phyloP scores from a whole-genome alignment of 495 filamentous ascomycete species.

The Astrocystis sublimbata region DNA sequence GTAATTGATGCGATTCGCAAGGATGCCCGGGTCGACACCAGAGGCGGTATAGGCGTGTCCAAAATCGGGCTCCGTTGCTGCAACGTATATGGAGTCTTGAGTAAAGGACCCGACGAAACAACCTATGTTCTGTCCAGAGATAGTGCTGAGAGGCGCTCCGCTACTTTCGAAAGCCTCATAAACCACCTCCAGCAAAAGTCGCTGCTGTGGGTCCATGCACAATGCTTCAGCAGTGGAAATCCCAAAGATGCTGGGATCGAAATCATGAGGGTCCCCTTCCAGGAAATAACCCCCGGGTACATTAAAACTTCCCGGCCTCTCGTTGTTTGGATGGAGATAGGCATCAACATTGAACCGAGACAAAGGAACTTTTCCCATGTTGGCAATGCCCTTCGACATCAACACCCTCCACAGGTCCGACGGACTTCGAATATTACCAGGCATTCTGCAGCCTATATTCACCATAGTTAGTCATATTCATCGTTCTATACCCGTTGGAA shows the following conservation, averaged over 20 bases:
- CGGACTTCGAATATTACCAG: background rate
- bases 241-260: background rate
- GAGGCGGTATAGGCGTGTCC: background rate
- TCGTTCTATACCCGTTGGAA: background rate
- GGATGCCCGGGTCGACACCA: background rate
- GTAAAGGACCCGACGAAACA: background rate
- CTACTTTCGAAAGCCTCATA: too few species aligned
- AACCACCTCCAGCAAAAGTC: background rate
- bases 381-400: background rate
- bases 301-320: background rate
- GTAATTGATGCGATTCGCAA: background rate
- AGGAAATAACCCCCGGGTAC: background rate
- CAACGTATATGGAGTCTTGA: background rate
- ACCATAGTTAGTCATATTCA: background rate
- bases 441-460: background rate
- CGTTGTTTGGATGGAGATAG: background rate
- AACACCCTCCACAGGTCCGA: background rate
- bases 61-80: background rate
- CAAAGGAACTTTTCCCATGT: background rate
- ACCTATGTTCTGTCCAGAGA: background rate
- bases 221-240: background rate
- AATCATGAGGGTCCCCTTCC: background rate
- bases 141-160: background rate
- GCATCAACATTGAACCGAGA: background rate
- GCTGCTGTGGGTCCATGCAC: background rate